Evolutionary conservation across 345 rosid genomes (phyloP), one percentile per base, ranked within the genome.

Genomic region (Schrenkiella parvula): DNA sequence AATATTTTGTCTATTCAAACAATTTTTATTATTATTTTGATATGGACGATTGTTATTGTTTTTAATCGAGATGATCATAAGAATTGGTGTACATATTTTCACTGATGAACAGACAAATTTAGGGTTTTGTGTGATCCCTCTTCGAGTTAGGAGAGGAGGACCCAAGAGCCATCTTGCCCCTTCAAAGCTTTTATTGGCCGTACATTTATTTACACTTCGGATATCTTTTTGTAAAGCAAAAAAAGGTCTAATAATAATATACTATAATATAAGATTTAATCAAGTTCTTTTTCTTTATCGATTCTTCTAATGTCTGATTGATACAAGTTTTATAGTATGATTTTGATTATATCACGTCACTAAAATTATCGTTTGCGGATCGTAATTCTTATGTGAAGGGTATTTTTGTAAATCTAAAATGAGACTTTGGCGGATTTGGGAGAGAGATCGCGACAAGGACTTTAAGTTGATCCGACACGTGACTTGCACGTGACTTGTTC

Each of bases 401-500:
- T 71, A 4, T 3, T 18, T 28, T 50, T 31, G 67, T 60, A 28
- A 38, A 19, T 25, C 1, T 3, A 1, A 13, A 13, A 39, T 10
- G 2, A 53, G 21, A 53, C 51, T 35, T 47, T 59, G 43, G 43
- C 52, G 44, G 38, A 65, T 73, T 54, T 66, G 72, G 35, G 23
- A 46, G 60, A 73, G 60, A 66, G 14, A n/a, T 70, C 43, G n/a
- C 26, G 78, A 66, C 60, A 73, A 57, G 25, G 72, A 66, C 72
- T 8, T 18, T 21, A 51, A 61, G 39, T 71, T 44, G 53, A 71
- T 51, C 29, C 43, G 43, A 48, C 66, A 74, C 78, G 78, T 56
- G 77, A 64, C 57, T 42, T 43, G 23, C 71, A 73, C 70, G 71
- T 65, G 72, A 74, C 52, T 73, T 67, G 72, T 74, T 74, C 72